Conservation (phyloP, 1,284 basidiomycete species). For the Microbotryum saponariae region DNA sequence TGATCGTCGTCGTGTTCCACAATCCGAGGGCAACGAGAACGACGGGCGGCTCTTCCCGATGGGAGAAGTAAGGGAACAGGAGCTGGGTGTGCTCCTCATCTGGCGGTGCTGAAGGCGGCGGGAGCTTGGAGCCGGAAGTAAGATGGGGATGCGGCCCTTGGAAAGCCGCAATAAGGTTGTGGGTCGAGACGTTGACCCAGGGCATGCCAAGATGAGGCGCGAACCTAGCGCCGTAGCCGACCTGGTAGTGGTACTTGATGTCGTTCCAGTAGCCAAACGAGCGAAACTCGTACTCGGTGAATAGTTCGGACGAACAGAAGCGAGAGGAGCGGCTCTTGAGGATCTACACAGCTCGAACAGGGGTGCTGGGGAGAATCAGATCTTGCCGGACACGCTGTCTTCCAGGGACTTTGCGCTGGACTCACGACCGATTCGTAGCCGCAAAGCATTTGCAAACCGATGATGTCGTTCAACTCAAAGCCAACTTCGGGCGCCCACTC, state of each 20-base stretch:
- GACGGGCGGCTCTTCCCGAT: slow-evolving; percentile 46
- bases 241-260: slow-evolving; percentile 42
- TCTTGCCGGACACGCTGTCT: too few species aligned
- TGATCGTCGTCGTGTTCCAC: slow-evolving; percentile 41
- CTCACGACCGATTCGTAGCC: slow-evolving; percentile 44
- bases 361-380: not conserved
- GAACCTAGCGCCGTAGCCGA: slow-evolving; percentile 42
- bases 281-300: slow-evolving; percentile 42
- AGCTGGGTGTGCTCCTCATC: slow-evolving; percentile 37
- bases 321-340: slow-evolving; percentile 34
- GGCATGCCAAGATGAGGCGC: slow-evolving; percentile 44
- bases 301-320: slow-evolving; percentile 40
- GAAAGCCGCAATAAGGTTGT: slow-evolving; percentile 34
- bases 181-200: slow-evolving; percentile 43
- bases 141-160: slow-evolving; percentile 9
- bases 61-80: slow-evolving; percentile 44
- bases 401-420: not conserved
- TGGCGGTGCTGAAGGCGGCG: slow-evolving; percentile 24
- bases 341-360: slow-evolving; percentile 12
- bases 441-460: slow-evolving; percentile 44
- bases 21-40: slow-evolving; percentile 44
- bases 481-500: slow-evolving; percentile 34
- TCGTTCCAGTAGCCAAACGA: slow-evolving; percentile 42
- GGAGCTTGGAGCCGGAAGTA: slow-evolving; percentile 5
- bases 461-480: slow-evolving; percentile 40